phyloP scores from a whole-genome alignment of 306 rosid genomes.

The Medicago lupulina region DNA sequence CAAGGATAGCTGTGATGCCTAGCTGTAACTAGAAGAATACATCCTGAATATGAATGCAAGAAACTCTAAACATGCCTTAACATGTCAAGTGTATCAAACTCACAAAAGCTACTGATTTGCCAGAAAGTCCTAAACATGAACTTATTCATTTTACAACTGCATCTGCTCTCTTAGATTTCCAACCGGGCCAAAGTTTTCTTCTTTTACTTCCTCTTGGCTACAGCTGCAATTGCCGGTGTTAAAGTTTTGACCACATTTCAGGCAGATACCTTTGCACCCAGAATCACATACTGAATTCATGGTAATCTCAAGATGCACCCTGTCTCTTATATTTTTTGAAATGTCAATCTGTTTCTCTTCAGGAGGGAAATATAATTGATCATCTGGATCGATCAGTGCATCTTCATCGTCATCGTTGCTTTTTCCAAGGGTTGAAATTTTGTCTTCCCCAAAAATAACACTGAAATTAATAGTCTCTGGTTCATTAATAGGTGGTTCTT shows the following conservation, averaged over 20 bases:
- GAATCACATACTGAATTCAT: conserved; percentile 69
- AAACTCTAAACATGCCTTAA: not conserved
- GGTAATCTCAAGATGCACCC: conserved; percentile 82
- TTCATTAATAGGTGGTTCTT: conserved; percentile 56
- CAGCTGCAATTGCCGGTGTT: conserved; percentile 73
- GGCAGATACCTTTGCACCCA: conserved; percentile 62
- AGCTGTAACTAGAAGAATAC: not conserved
- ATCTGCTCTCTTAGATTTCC: conserved; percentile 69
- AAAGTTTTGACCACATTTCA: conserved; percentile 77
- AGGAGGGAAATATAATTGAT: conserved; percentile 72
- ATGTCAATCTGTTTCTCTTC: conserved; percentile 76
- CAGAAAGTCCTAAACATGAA: conserved; percentile 32
- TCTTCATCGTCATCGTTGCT: conserved; percentile 54
- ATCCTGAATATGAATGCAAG: not conserved
- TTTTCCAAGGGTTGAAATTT: conserved; percentile 37
- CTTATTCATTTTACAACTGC: conserved; percentile 46
- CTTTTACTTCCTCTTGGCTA: conserved; percentile 50
- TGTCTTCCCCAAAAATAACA: conserved; percentile 59
- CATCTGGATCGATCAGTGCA: conserved; percentile 67
- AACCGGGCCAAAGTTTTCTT: conserved; percentile 65
- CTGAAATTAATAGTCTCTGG: conserved; percentile 73
- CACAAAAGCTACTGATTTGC: not conserved
- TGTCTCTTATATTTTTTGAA: conserved; percentile 89
- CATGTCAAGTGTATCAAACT: not conserved
- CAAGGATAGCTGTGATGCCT: not conserved